Percentiles rank a stretch among this genome's conserved stretches.
These are phyloP conservation scores for Meyerozyma athensensis DNA, from an alignment of 1,139 yeast genomes.

Conservation along the genomic window DNA sequence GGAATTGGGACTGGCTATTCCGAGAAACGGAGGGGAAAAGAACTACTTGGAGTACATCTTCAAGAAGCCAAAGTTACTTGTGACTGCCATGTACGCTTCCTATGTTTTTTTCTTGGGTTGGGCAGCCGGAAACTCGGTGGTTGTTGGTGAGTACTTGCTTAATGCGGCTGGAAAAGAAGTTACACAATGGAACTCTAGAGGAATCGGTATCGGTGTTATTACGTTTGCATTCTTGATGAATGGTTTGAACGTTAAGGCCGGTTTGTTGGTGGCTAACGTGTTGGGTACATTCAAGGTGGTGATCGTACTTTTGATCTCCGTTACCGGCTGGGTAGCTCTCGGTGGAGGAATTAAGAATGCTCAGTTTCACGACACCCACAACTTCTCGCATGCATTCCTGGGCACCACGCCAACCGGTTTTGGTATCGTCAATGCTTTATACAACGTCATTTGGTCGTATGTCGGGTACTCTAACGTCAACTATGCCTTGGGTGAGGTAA, in stretches of 20 bases:
- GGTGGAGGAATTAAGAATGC: constrained; percentile 61
- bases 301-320: constrained; percentile 61
- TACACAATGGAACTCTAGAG: constrained; percentile 72
- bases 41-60: constrained; percentile 74
- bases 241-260: constrained; percentile 56
- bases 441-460: constrained; percentile 79
- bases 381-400: constrained; percentile 56
- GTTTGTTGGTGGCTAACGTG: constrained; percentile 62
- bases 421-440: constrained; percentile 73
- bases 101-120: constrained; percentile 76
- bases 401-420: constrained; percentile 64
- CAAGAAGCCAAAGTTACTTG: constrained; percentile 62
- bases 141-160: constrained; percentile 47
- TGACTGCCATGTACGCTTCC: constrained; percentile 71
- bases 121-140: constrained; percentile 73
- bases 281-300: constrained; percentile 70
- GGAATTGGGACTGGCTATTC: constrained; percentile 82
- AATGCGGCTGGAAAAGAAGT: constrained; percentile 69
- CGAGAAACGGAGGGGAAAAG: constrained; percentile 86
- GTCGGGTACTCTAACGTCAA: constrained; percentile 74
- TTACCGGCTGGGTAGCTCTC: constrained; percentile 80
- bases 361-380: constrained; percentile 48
- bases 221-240: constrained; percentile 69
- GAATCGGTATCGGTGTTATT: constrained; percentile 68
- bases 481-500: constrained; percentile 77